These are phyloP conservation scores for Phytophthora meadii DNA, from an alignment of 352 stramenopile genomes.

Conservation along the genomic window DNA sequence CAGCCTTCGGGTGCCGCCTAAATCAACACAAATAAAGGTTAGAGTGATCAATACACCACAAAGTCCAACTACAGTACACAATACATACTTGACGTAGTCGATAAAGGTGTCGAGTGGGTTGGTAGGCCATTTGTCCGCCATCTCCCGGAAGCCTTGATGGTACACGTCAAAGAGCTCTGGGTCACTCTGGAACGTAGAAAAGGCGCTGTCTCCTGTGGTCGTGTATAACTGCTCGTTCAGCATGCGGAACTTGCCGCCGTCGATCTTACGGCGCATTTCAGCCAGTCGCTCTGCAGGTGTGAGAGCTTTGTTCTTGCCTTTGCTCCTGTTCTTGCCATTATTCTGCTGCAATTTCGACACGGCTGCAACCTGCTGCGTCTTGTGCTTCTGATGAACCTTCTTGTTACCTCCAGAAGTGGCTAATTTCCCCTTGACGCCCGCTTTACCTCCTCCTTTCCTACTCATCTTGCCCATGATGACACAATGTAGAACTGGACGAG, in stretches of 20 bases:
- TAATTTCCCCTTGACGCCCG: slow-evolving; percentile 29
- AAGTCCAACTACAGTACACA: not conserved
- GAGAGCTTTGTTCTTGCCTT: slow-evolving; percentile 27
- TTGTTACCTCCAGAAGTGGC: slow-evolving; percentile 20
- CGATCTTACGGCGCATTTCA: slow-evolving; percentile 90
- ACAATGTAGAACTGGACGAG: slow-evolving; percentile 14
- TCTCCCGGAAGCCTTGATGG: slow-evolving; percentile 98
- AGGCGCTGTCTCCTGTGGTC: slow-evolving; percentile 89
- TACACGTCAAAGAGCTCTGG: slow-evolving; percentile 98
- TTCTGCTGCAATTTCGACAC: slow-evolving; percentile 33
- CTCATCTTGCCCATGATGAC: slow-evolving; percentile 37
- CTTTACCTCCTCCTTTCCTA: slow-evolving; percentile 16
- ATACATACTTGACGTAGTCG: slow-evolving; percentile 89
- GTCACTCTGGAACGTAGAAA: slow-evolving; percentile 93
- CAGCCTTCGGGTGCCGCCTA: slow-evolving; percentile 66
- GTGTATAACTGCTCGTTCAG: slow-evolving; percentile 99
- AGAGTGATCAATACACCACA: slow-evolving; percentile 2
- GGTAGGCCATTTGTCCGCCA: slow-evolving; percentile 96
- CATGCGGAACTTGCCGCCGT: slow-evolving; percentile 97
- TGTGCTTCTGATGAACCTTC: slow-evolving; percentile 29
- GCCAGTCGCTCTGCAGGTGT: slow-evolving; percentile 51
- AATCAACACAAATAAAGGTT: slow-evolving; percentile 4
- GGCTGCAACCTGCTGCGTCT: slow-evolving; percentile 27
- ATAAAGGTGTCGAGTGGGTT: slow-evolving; percentile 99
- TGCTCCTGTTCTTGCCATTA: slow-evolving; percentile 25